Evolutionary conservation across 1,139 yeast genomes (phyloP), one percentile per base, ranked within the genome.

Genomic region (Pichiaceae sp.): DNA sequence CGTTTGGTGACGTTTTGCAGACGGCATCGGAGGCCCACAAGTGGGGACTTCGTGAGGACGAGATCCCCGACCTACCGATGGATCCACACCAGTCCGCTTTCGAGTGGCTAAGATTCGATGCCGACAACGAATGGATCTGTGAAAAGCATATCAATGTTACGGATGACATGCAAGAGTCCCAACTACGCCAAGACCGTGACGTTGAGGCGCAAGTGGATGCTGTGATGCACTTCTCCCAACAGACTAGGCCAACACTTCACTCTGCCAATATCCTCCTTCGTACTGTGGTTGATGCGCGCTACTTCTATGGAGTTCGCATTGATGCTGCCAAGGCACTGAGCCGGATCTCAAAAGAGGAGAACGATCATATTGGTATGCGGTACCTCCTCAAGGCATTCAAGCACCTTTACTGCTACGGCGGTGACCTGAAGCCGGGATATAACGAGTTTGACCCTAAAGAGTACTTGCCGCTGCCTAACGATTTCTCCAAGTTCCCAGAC

Each of bases 61-160:
- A 75, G 2, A 70, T 70, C 38, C 85, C 79, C 41, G 89, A 78
- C 35, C 53, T 53, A 15, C 46, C 60, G 17, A 7, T 33, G 14
- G 59, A 60, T 30, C 70, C 73, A 66, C 68, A 73, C 33, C 77
- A 76, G 48, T 97, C 91, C 54, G 96, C 96, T 0, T 93, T 87
- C 60, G 98, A 93, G 53, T 93, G 99, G 99, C 70, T 93, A 31
- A 69, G 99, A 48, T 86, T 89, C 8, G 99, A 93, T 60, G 89
- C 96, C 0, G 99, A 93, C 58, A 84, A 82, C 52, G 98, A 93
- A 57, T 93, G 99, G 99, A 82, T 93, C 35, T 86, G 95, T 40
- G 74, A 73, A 45, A 66, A 85, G 21, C 71, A 78, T 43, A 77
- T 93, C 27, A 83, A 80, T 47, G 96, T 89, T 57, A 95, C 96